These are phyloP conservation scores for Aureobasidium subglaciale DNA, from an alignment of 2,329 filamentous ascomycete genomes.

Conservation along the genomic window DNA sequence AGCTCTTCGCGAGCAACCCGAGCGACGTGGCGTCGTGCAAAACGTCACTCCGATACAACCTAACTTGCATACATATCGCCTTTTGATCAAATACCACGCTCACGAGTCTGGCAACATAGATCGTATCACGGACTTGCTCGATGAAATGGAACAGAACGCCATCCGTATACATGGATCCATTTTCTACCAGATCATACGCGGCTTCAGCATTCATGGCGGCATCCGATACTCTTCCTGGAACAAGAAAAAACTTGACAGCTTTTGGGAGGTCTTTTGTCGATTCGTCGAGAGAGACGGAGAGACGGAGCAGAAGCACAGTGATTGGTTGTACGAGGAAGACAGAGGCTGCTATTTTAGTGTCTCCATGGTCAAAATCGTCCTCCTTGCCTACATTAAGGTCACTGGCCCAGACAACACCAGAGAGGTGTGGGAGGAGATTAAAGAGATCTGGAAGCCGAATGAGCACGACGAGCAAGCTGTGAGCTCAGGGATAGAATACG, in stretches of 20 bases:
- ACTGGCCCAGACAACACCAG: slow-evolving; percentile 46
- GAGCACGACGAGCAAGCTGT: slow-evolving; percentile 23
- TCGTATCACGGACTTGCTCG: slow-evolving; percentile 62
- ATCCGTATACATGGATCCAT: slow-evolving; percentile 67
- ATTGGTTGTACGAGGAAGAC: slow-evolving; percentile 18
- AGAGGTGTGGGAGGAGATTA: slow-evolving; percentile 46
- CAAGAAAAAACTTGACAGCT: slow-evolving; percentile 55
- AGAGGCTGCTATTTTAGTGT: slow-evolving; percentile 32
- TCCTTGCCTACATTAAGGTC: slow-evolving; percentile 59
- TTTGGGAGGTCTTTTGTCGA: slow-evolving; percentile 48
- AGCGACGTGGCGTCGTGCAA: slow-evolving; percentile 52
- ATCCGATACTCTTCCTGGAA: slow-evolving; percentile 64
- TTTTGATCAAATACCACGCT: slow-evolving; percentile 71
- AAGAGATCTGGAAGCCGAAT: slow-evolving; percentile 31
- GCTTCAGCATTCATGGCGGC: slow-evolving; percentile 69
- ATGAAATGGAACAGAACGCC: slow-evolving; percentile 68
- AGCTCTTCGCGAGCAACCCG: slow-evolving; percentile 38
- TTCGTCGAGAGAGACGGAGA: slow-evolving; percentile 39
- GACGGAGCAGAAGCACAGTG: slow-evolving; percentile 20
- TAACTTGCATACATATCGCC: slow-evolving; percentile 69
- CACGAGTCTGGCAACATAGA: slow-evolving; percentile 62
- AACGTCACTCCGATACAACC: slow-evolving; percentile 60
- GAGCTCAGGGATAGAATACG: background rate
- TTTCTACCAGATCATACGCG: slow-evolving; percentile 75
- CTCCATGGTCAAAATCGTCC: slow-evolving; percentile 51